Percentiles rank a stretch among this genome's conserved stretches.
These are phyloP conservation scores for Allium cepa DNA, from an alignment of 106 monocot species.

Conservation along the genomic window DNA sequence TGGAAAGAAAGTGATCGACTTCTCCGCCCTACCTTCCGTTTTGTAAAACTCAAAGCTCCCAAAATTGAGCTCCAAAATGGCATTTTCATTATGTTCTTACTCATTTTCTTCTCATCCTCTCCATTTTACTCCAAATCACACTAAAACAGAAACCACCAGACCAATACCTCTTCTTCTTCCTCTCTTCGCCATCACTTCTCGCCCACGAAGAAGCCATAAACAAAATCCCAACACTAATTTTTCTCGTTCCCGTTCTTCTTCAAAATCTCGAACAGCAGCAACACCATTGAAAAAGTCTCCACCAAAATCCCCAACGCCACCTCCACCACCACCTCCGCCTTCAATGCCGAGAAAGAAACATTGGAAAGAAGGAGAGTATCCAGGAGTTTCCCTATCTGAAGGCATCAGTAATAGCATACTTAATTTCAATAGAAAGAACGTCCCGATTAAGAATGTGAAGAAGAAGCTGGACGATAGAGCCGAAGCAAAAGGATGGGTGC, in stretches of 20 bases:
- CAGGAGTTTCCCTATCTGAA: conserved; percentile 27
- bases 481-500: conserved; percentile 58
- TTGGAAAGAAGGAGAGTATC: conserved; percentile 90
- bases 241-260: not conserved
- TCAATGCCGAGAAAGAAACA: conserved; percentile 46
- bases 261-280: not conserved
- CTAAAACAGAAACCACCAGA: not conserved
- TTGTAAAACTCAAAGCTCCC: no score
- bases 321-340: not conserved
- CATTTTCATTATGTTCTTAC: not conserved
- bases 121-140: not conserved
- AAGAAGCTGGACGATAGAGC: conserved; percentile 23
- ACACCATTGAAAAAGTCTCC: not conserved
- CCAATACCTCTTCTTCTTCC: not conserved
- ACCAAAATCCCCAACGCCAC: not conserved
- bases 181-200: conserved; percentile 12
- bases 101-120: conserved; percentile 2
- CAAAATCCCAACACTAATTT: not conserved
- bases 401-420: not conserved
- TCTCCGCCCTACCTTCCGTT: no score
- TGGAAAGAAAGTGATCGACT: no score
- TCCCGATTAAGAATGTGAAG: conserved; percentile 4
- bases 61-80: not conserved
- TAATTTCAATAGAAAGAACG: not conserved
- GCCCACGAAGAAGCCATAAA: not conserved